These are phyloP conservation scores for Fraxinus ornus DNA, from an alignment of 305 asterid genomes.

Conservation along the genomic window DNA sequence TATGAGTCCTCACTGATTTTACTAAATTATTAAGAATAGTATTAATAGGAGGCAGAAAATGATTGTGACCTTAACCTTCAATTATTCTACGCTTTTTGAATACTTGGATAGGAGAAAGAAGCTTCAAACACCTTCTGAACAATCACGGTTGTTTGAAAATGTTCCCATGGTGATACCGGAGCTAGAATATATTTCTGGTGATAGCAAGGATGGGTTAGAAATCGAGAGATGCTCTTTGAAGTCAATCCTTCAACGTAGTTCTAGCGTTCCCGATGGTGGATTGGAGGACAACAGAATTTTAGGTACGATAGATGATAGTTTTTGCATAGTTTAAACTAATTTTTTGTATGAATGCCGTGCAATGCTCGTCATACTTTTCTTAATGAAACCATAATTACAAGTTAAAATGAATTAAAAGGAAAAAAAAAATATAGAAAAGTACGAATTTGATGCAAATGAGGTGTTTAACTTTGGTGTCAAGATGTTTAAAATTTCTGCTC, in stretches of 20 bases:
- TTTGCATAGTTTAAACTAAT: background rate
- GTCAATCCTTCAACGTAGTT: slow-evolving; percentile 22
- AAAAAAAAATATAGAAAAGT: background rate
- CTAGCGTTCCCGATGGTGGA: slow-evolving; percentile 2
- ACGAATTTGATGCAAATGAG: background rate
- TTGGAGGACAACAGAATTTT: slow-evolving; percentile 21
- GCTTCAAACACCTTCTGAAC: slow-evolving; percentile 42
- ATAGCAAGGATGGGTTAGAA: slow-evolving; percentile 16
- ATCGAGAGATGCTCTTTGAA: background rate
- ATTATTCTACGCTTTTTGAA: slow-evolving; percentile 32
- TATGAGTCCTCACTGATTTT: background rate
- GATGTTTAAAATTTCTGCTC: background rate
- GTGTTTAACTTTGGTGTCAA: background rate
- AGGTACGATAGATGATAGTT: slow-evolving; percentile 27
- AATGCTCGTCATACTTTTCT: background rate
- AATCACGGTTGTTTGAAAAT: slow-evolving; percentile 30
- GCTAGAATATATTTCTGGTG: slow-evolving; percentile 29
- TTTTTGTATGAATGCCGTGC: background rate
- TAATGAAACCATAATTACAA: background rate
- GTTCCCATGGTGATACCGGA: slow-evolving; percentile 52
- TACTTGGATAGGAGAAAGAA: slow-evolving; percentile 39
- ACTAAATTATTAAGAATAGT: background rate
- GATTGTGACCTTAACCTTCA: slow-evolving; percentile 40
- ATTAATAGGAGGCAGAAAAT: background rate
- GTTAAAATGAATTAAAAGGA: background rate